Conservation (phyloP, 768 basidiomycete species). For the Megacollybia marginata region DNA sequence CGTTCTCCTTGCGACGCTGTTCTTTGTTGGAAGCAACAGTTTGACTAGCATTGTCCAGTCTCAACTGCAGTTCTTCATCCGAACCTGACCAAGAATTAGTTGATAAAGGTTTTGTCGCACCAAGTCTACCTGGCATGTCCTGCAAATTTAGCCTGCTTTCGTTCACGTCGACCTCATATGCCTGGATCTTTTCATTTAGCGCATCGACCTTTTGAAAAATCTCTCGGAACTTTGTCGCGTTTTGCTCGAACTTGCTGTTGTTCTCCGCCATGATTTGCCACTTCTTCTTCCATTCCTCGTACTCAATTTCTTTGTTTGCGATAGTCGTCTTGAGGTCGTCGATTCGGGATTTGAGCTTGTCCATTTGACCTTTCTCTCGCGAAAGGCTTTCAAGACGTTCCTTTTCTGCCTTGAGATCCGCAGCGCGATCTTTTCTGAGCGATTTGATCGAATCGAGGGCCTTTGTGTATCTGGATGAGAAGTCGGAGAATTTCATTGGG, state of each 20-base stretch:
- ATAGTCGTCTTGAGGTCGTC: constrained; percentile 54
- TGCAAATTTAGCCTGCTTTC: not conserved
- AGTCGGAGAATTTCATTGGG: constrained; percentile 2
- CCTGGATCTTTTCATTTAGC: constrained; percentile 17
- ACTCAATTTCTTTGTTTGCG: constrained; percentile 63
- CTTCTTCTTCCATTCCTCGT: constrained; percentile 58
- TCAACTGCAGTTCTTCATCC: constrained; percentile 60
- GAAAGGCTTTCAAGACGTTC: constrained; percentile 74
- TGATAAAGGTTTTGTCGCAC: not conserved
- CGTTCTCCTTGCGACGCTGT: constrained; percentile 37
- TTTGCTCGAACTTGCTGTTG: constrained; percentile 78
- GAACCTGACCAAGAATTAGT: constrained; percentile 38
- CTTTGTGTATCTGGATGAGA: constrained; percentile 75
- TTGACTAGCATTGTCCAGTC: constrained; percentile 52
- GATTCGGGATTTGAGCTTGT: constrained; percentile 68
- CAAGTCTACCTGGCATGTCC: not conserved
- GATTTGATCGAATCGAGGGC: constrained; percentile 88
- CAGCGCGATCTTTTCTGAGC: constrained; percentile 83
- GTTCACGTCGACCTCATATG: not conserved
- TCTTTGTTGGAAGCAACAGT: constrained; percentile 46
- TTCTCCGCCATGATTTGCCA: constrained; percentile 59
- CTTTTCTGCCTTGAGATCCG: constrained; percentile 90
- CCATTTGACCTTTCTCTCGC: constrained; percentile 78
- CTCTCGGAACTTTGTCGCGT: constrained; percentile 80
- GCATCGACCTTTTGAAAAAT: constrained; percentile 65